Percentiles rank a stretch among this genome's conserved stretches.
Conservation (phyloP, 805 yeast genomes). For the Cyberlindnera xylosilytica region DNA sequence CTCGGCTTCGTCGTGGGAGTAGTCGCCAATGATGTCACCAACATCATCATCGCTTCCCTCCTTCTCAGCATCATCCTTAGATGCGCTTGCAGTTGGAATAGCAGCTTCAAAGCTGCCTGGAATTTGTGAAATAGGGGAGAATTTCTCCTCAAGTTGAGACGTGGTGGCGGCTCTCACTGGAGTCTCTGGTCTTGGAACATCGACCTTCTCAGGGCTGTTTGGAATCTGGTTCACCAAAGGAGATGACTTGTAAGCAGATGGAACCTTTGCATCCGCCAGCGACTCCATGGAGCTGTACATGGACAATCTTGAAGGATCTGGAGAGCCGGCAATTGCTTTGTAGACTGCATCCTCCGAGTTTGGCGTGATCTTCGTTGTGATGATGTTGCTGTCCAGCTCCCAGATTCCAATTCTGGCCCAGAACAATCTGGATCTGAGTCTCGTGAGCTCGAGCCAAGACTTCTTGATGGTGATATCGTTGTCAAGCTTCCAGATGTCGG, state of each 20-base stretch:
- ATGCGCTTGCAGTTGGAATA: no score
- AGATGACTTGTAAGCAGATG: constrained; percentile 15
- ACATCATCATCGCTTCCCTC: constrained; percentile 10
- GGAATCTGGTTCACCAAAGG: constrained; percentile 16
- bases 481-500: constrained; percentile 56
- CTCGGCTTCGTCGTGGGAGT: constrained; percentile 16
- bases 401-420: constrained; percentile 85
- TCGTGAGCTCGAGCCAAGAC: constrained; percentile 63
- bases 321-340: constrained; percentile 5
- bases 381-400: constrained; percentile 43
- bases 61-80: background rate
- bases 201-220: constrained; percentile 3
- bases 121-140: no score
- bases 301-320: constrained; percentile 10
- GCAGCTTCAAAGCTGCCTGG: no score
- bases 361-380: constrained; percentile 33
- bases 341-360: constrained; percentile 20
- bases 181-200: background rate
- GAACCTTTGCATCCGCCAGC: constrained; percentile 6
- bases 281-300: constrained; percentile 18
- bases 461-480: constrained; percentile 39
- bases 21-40: constrained; percentile 17
- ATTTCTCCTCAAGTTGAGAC: background rate
- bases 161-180: constrained; percentile 1
- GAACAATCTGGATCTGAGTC: constrained; percentile 68